phyloP scores from a whole-genome alignment of 2,329 filamentous ascomycete genomes.

The Ascochyta fabae region DNA sequence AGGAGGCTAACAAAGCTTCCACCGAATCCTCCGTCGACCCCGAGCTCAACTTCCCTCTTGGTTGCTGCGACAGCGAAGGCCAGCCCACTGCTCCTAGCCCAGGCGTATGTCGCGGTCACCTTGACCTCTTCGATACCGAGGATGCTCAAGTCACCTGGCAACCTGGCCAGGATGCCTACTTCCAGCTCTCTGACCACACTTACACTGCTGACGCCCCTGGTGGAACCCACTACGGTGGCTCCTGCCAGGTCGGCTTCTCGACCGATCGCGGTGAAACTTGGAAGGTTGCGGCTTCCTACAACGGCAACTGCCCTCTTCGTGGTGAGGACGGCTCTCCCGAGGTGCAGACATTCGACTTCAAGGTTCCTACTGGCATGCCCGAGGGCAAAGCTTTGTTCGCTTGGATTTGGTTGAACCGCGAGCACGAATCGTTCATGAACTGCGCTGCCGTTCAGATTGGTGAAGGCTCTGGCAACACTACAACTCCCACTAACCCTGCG shows the following conservation, averaged over 20 bases:
- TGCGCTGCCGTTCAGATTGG: slow-evolving; percentile 55
- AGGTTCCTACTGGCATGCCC: slow-evolving; percentile 52
- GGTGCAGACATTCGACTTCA: slow-evolving; percentile 55
- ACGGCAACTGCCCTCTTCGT: slow-evolving; percentile 57
- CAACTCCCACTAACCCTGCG: slow-evolving; percentile 19
- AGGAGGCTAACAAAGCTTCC: slow-evolving; percentile 50
- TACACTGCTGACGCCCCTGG: slow-evolving; percentile 34
- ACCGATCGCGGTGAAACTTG: slow-evolving; percentile 54
- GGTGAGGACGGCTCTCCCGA: slow-evolving; percentile 46
- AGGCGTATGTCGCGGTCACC: slow-evolving; percentile 54
- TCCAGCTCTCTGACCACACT: slow-evolving; percentile 46
- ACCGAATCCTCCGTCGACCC: slow-evolving; percentile 21
- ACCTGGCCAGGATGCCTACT: slow-evolving; percentile 52
- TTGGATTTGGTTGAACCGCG: slow-evolving; percentile 58
- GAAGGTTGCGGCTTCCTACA: slow-evolving; percentile 54
- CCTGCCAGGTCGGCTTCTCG: slow-evolving; percentile 56
- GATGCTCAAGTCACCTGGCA: slow-evolving; percentile 54
- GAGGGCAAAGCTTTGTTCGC: slow-evolving; percentile 53
- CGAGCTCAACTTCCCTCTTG: slow-evolving; percentile 53
- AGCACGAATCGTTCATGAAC: slow-evolving; percentile 55
- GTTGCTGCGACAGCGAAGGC: slow-evolving; percentile 53
- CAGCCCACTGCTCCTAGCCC: slow-evolving; percentile 39
- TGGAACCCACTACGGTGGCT: slow-evolving; percentile 56
- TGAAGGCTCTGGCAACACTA: slow-evolving; percentile 26
- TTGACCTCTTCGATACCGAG: slow-evolving; percentile 52